Evolutionary conservation across 2,329 filamentous ascomycete species (phyloP), one percentile per base, ranked within the genome.

Genomic region (Alternaria alternata): DNA sequence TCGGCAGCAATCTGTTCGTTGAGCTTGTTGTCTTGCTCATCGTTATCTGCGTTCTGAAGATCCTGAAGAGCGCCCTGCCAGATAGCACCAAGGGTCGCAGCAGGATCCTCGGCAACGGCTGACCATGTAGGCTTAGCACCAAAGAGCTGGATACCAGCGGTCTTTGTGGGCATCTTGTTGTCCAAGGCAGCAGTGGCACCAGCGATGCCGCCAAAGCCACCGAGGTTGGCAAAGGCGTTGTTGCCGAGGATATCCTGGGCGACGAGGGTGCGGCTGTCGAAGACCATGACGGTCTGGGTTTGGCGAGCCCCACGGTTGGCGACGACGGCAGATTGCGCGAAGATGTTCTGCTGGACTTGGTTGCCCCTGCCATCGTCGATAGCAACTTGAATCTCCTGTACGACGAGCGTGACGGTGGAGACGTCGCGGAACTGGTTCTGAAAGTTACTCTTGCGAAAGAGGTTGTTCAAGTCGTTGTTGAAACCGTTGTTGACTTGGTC

Each of bases 221-320:
- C 57, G 18, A 65, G 57, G 41, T 55, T 62, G 12, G 46, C 32
- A 53, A 67, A 63, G 36, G 60, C 64, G 53, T 67, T 58, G 58
- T 51, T 51, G 57, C 62, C 54, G 56, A 76, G 67, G 57, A 75
- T 65, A 52, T 76, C 62, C 11, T 65, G 59, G 22, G 73, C 73
- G 46, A 73, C 57, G 39, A 77, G 65, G 24, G 63, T 69, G 28
- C 65, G 55, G 43, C 57, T 51, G 48, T 71, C 68, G 63, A 74
- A 70, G 61, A 77, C 66, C 73, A 74, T 73, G 53, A 77, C 62
- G 32, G 71, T 71, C 46, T 75, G 54, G 14, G 71, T 73, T 5
- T 49, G n/a, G 26, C 36, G 22, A 5, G 46, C 48, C 5, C 74
- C 74, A 11, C 69, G 66, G 66, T 77, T 77, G 30, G 74, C 74